These are phyloP conservation scores for Suhomyces kunorum DNA, from an alignment of 1,139 yeast genomes.

Conservation along the genomic window DNA sequence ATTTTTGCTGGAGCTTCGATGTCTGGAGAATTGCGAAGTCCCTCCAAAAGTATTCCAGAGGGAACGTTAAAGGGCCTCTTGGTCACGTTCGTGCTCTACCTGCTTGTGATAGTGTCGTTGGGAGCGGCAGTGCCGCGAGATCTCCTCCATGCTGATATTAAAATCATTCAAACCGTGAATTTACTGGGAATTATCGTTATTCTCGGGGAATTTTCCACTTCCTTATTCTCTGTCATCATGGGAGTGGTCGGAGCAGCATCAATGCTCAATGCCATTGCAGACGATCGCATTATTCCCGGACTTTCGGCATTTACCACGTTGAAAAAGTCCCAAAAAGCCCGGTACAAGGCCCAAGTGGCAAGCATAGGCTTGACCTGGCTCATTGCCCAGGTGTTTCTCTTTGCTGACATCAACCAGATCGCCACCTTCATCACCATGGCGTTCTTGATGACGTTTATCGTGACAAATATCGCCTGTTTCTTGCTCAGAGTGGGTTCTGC, in stretches of 20 bases:
- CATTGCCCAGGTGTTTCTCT: conserved; percentile 76
- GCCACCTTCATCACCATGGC: conserved; percentile 98
- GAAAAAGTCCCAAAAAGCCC: conserved; percentile 39
- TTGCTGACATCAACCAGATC: conserved; percentile 89
- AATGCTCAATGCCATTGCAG: conserved; percentile 84
- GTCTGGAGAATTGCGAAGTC: conserved; percentile 91
- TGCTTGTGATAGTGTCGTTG: conserved; percentile 73
- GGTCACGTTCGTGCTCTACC: conserved; percentile 72
- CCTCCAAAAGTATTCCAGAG: conserved; percentile 83
- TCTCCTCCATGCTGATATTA: conserved; percentile 72
- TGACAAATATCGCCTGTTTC: conserved; percentile 90
- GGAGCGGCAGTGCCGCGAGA: conserved; percentile 80
- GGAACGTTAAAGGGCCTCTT: conserved; percentile 85
- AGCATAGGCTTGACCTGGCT: conserved; percentile 72
- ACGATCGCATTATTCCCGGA: conserved; percentile 83
- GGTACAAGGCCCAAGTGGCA: conserved; percentile 54
- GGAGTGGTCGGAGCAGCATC: conserved; percentile 96
- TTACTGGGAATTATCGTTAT: conserved; percentile 68
- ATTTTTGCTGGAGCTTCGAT: conserved; percentile 98
- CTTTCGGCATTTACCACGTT: conserved; percentile 58
- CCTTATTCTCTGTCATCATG: conserved; percentile 87
- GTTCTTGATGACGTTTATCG: conserved; percentile 90
- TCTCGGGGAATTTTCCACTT: conserved; percentile 87
- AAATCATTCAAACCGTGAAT: conserved; percentile 80
- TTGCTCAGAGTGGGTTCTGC: conserved; percentile 85